phyloP scores from a whole-genome alignment of 2,329 filamentous ascomycete genomes.

The Trichoderma breve region DNA sequence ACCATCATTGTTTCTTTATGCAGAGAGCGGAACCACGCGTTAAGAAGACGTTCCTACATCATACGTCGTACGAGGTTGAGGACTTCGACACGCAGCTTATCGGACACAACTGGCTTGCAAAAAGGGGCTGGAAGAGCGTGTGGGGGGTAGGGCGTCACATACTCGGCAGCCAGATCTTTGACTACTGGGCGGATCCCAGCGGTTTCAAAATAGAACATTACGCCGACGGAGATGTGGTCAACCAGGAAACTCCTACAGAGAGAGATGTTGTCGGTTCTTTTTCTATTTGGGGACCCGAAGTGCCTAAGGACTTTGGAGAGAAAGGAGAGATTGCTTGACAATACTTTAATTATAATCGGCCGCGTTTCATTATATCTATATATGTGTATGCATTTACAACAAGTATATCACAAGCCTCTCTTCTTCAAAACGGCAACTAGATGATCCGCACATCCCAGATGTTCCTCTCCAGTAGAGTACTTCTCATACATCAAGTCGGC shows the following conservation, averaged over 20 bases:
- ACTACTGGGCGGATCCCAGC: conserved; percentile 47
- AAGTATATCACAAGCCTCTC: neutral
- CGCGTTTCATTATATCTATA: too few relatives aligned
- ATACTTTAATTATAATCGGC: too few relatives aligned
- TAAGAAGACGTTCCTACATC: conserved; percentile 21
- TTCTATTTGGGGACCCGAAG: conserved; percentile 26
- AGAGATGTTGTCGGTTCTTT: conserved; percentile 8
- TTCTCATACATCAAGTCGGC: neutral
- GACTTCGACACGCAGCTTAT: conserved; percentile 61
- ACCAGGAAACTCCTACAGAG: conserved; percentile 43
- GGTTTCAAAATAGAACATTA: conserved; percentile 58
- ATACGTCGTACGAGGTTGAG: conserved; percentile 45
- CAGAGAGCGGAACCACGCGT: conserved; percentile 26
- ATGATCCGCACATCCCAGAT: neutral
- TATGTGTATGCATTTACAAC: too few relatives aligned
- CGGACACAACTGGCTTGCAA: conserved; percentile 57
- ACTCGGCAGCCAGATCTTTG: conserved; percentile 60
- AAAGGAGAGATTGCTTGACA: neutral
- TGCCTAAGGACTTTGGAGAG: conserved; percentile 17
- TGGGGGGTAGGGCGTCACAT: conserved; percentile 64
- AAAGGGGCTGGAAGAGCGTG: conserved; percentile 51
- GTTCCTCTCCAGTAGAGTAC: neutral
- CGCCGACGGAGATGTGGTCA: conserved; percentile 61
- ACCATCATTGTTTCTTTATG: conserved; percentile 58
- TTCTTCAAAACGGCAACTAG: neutral